Evolutionary conservation across 2,329 filamentous ascomycete genomes (phyloP).

Genomic region (Pyrenophora teres): DNA sequence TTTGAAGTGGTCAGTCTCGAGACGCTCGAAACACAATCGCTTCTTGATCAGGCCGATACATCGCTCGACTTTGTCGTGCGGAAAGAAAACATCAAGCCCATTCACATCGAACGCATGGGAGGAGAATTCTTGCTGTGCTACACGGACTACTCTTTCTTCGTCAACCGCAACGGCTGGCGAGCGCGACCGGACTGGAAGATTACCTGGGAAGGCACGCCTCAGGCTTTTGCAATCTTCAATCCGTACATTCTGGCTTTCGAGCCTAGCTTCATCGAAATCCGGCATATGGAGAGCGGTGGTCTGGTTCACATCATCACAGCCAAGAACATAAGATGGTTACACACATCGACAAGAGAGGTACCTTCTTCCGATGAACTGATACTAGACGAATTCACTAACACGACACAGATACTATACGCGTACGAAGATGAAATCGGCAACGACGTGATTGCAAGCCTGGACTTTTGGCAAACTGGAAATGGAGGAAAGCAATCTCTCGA

Average conservation of each 20-base stretch:
- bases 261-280: constrained; percentile 94
- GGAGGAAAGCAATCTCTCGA: constrained; percentile 36
- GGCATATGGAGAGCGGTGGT: constrained; percentile 91
- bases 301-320: constrained; percentile 93
- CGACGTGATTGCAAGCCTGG: constrained; percentile 90
- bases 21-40: constrained; percentile 95
- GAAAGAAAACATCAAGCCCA: constrained; percentile 90
- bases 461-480: constrained; percentile 75
- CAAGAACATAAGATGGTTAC: constrained; percentile 96
- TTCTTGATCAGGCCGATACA: constrained; percentile 96
- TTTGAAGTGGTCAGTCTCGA: constrained; percentile 97
- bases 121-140: constrained; percentile 98
- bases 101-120: constrained; percentile 95
- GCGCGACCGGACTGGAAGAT: constrained; percentile 96
- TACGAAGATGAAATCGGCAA: constrained; percentile 95
- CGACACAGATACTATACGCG: constrained; percentile 83
- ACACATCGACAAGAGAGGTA: constrained; percentile 96
- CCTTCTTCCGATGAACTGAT: constrained; percentile 3
- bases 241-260: constrained; percentile 98
- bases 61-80: constrained; percentile 95
- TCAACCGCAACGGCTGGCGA: constrained; percentile 97
- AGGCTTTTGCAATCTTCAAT: constrained; percentile 90
- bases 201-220: constrained; percentile 93
- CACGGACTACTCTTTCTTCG: constrained; percentile 98
- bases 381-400: constrained; percentile 17